Evolutionary conservation across 2,329 filamentous ascomycete genomes (phyloP), one percentile per base, ranked within the genome.

Genomic region (Ophiostoma triangulosporum): DNA sequence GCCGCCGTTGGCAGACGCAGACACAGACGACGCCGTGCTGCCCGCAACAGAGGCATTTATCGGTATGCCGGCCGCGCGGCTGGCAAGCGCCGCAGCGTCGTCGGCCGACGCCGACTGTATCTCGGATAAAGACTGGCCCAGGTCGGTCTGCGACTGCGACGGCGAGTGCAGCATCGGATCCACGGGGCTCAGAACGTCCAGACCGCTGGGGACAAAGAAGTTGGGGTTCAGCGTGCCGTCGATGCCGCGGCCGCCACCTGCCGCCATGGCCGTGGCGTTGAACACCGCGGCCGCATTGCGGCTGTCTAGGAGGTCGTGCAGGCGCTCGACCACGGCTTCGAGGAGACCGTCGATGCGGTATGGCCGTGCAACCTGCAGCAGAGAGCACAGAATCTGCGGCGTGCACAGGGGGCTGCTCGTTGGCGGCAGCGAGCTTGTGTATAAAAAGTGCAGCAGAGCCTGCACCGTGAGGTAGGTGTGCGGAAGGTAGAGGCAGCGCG

Each of bases 201-300:
- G 60, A 62, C 76, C 66, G 58, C 71, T 70, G 6, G 73, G 69
- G 6, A 79, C 73, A 61, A 77, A 81, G 64, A 76, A 81, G 62
- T 82, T 81, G 54, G 80, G 81, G 61, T 81, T 81, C 29, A 81
- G 68, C 1, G 71, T 73, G 35, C 75, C 87, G 52, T 85, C 83
- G 27, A 91, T 87, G 48, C 87, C 86, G 48, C 89, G 81, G 0
- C 93, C 93, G 26, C 93, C 90, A 11, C 93, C 93, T 1, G 93
- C 93, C 0, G 90, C 93, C 93, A 97, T 97, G 52, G 93, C 93
- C 0, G 91, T 93, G 0, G 93, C 93, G 60, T 98, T 98, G 73
- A 98, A 98, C 0, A 98, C 90, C 6, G 93, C 93, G 0, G 93
- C 93, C 0, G 93, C 91, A 60, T 97, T 98, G 48, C 91, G 80